Conservation (phyloP, 1,139 yeast species). For the Yamadazyma spencermartinsiae region DNA sequence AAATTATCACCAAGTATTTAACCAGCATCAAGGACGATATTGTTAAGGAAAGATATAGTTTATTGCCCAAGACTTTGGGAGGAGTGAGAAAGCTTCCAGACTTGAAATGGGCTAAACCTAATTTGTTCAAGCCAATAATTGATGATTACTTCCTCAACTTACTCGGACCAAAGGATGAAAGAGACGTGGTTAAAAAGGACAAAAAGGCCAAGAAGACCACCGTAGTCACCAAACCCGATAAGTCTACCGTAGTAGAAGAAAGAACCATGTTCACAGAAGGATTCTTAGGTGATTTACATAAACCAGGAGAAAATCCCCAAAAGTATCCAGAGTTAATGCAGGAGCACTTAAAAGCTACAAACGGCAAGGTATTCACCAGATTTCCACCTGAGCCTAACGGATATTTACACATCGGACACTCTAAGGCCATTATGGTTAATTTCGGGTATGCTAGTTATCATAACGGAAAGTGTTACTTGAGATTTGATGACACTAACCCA, state of each 20-base stretch:
- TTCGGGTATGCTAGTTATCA: slow-evolving; percentile 90
- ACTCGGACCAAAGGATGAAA: slow-evolving; percentile 94
- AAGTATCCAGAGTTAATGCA: slow-evolving; percentile 79
- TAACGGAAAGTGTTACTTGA: slow-evolving; percentile 82
- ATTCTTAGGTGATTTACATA: slow-evolving; percentile 90
- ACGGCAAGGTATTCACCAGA: slow-evolving; percentile 85
- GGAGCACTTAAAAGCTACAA: slow-evolving; percentile 74
- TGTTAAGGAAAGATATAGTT: slow-evolving; percentile 69
- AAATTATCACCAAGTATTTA: slow-evolving; percentile 60
- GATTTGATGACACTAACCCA: slow-evolving; percentile 98
- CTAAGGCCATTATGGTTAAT: slow-evolving; percentile 95
- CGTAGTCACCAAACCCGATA: slow-evolving; percentile 21
- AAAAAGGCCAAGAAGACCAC: slow-evolving; percentile 41
- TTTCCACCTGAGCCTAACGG: slow-evolving; percentile 99
- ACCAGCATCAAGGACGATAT: slow-evolving; percentile 58
- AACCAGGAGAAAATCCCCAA: slow-evolving; percentile 94
- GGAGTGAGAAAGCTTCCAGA: slow-evolving; percentile 70
- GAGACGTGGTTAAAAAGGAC: slow-evolving; percentile 82
- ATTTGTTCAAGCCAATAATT: slow-evolving; percentile 79
- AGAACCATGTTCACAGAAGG: slow-evolving; percentile 95
- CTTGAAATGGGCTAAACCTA: slow-evolving; percentile 92
- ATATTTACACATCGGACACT: slow-evolving; percentile 93
- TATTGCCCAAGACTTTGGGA: slow-evolving; percentile 75
- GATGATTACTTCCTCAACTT: slow-evolving; percentile 70
- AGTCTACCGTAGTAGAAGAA: slow-evolving; percentile 31